A percentile compares a stretch with the other conserved stretches of the same genome.
These are phyloP conservation scores for Xylaria curta DNA, from an alignment of 495 filamentous ascomycete species.

Conservation along the genomic window DNA sequence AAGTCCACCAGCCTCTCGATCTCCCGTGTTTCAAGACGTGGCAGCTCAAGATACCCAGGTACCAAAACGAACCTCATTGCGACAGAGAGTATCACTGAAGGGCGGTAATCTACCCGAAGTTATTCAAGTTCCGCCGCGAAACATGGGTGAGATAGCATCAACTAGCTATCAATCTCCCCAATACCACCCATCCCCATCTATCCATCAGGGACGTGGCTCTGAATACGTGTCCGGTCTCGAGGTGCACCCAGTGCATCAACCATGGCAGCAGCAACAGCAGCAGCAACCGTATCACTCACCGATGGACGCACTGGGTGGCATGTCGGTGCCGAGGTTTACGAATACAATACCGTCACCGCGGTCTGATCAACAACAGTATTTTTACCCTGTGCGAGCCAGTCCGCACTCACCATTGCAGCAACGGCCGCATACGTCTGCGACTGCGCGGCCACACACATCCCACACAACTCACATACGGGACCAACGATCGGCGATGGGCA, in stretches of 20 bases:
- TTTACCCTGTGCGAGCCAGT: conserved; percentile 59
- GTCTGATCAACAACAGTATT: conserved; percentile 57
- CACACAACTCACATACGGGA: conserved; percentile 43
- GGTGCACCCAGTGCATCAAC: conserved; percentile 33
- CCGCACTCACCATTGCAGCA: conserved; percentile 63
- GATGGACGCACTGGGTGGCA: conserved; percentile 39
- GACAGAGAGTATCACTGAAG: conserved; percentile 57
- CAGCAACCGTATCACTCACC: conserved; percentile 31
- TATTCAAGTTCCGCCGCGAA: conserved; percentile 51
- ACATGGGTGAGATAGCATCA: conserved; percentile 40
- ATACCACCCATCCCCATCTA: conserved; percentile 33
- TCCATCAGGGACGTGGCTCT: conserved; percentile 52
- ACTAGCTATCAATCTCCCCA: conserved; percentile 31
- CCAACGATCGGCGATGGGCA: conserved; percentile 56
- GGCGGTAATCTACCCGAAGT: conserved; percentile 49
- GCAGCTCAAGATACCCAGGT: conserved; percentile 36
- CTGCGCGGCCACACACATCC: conserved; percentile 38
- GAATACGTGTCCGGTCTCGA: conserved; percentile 61
- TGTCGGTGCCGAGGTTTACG: conserved; percentile 45
- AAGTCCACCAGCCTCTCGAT: conserved; percentile 28
- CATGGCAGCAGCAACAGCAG: background rate
- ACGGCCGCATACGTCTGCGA: conserved; percentile 57
- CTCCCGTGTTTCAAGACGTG: conserved; percentile 8
- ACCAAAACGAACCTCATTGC: conserved; percentile 51
- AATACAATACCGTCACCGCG: conserved; percentile 55